Evolutionary conservation across 352 stramenopile species (phyloP).

Genomic region (Lagenidium giganteum): DNA sequence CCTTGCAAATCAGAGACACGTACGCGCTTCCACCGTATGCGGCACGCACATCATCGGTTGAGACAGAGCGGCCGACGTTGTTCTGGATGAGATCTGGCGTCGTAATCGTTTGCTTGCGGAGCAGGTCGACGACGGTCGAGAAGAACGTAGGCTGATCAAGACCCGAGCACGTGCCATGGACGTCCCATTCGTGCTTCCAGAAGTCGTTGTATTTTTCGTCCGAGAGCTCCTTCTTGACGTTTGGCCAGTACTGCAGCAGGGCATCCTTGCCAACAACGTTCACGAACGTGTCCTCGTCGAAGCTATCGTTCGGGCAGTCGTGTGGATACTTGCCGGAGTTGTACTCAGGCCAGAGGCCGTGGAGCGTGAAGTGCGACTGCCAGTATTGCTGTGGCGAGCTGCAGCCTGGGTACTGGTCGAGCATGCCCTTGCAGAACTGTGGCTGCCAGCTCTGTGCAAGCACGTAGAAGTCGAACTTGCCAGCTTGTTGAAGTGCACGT

Average conservation of each 20-base stretch:
- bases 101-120: conserved; percentile 60
- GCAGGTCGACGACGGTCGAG: conserved; percentile 64
- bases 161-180: conserved; percentile 91
- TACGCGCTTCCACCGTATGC: conserved; percentile 26
- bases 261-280: conserved; percentile 57
- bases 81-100: conserved; percentile 62
- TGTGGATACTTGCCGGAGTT: conserved; percentile 56
- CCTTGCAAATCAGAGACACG: conserved; percentile 32
- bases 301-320: conserved; percentile 68
- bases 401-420: conserved; percentile 65
- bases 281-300: conserved; percentile 61
- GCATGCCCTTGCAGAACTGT: conserved; percentile 71
- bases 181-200: conserved; percentile 93
- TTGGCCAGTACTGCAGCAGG: conserved; percentile 81
- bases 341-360: conserved; percentile 87
- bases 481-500: too few species aligned
- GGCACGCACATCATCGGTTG: conserved; percentile 32
- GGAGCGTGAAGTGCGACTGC: conserved; percentile 83
- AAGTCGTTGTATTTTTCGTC: conserved; percentile 75
- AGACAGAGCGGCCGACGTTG: conserved; percentile 46
- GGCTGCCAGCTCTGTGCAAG: conserved; percentile 89
- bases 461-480: conserved; percentile 85
- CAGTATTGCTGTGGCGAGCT: conserved; percentile 56
- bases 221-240: conserved; percentile 66
- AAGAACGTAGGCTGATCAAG: conserved; percentile 87